Evolutionary conservation across 768 basidiomycete species (phyloP).

Genomic region (Collybia sordida): DNA sequence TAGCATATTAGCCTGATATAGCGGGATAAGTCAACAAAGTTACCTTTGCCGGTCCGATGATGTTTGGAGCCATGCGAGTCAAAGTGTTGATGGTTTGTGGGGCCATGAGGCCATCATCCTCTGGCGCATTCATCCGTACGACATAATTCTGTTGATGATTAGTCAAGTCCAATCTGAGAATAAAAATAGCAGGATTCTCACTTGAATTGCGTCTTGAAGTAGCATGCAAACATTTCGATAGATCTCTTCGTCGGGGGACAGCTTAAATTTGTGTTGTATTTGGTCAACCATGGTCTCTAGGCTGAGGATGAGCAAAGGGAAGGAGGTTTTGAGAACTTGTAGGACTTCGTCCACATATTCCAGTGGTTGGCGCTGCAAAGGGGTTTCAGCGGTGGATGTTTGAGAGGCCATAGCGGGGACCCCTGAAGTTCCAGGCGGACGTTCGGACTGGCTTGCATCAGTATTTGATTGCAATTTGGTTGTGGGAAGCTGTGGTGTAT

Average conservation of each 20-base stretch:
- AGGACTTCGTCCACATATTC: slow-evolving; percentile 94
- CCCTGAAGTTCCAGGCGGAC: slow-evolving; percentile 4
- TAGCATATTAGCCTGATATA: no score
- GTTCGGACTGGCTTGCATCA: slow-evolving; percentile 14
- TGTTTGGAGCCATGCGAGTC: slow-evolving; percentile 57
- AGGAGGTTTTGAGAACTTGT: slow-evolving; percentile 91
- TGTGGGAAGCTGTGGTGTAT: slow-evolving; percentile 13
- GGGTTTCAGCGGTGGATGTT: slow-evolving; percentile 22
- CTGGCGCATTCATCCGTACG: slow-evolving; percentile 58
- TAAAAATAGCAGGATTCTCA: slow-evolving; percentile 29
- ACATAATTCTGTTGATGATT: slow-evolving; percentile 56
- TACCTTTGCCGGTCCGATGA: slow-evolving; percentile 19
- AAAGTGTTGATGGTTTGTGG: slow-evolving; percentile 56
- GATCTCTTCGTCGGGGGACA: slow-evolving; percentile 87
- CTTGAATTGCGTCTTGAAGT: slow-evolving; percentile 84
- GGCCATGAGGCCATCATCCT: slow-evolving; percentile 67
- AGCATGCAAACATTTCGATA: slow-evolving; percentile 89
- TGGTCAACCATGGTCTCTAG: slow-evolving; percentile 98
- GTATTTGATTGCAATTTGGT: slow-evolving; percentile 12
- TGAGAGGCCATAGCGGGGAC: slow-evolving; percentile 5
- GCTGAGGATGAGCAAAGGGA: slow-evolving; percentile 91
- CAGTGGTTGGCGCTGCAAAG: slow-evolving; percentile 65
- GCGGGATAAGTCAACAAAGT: no score
- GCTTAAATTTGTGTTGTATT: slow-evolving; percentile 86
- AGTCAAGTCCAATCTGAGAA: background rate